phyloP scores from a whole-genome alignment of 306 rosid genomes.

The Canavalia ensiformis region DNA sequence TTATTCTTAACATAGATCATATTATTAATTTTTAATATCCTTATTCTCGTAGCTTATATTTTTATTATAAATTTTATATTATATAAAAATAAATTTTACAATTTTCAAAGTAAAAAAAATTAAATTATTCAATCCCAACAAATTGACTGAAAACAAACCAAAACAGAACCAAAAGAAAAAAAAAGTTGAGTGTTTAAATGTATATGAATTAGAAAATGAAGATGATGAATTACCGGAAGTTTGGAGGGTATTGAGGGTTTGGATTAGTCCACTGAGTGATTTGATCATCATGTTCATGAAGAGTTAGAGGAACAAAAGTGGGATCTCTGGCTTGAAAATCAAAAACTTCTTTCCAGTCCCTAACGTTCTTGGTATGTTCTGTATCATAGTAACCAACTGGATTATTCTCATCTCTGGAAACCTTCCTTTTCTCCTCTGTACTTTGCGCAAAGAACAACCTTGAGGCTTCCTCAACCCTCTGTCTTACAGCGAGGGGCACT shows the following conservation, averaged over 20 bases:
- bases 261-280: slow-evolving; percentile 57
- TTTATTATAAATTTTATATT: no score
- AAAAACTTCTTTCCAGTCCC: slow-evolving; percentile 87
- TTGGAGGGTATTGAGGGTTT: slow-evolving; percentile 64
- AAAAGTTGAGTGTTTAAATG: no score
- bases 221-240: slow-evolving; percentile 59
- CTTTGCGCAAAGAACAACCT: slow-evolving; percentile 57
- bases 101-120: no score
- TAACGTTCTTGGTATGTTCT: slow-evolving; percentile 78
- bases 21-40: no score
- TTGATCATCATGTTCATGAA: slow-evolving; percentile 50
- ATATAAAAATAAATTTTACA: no score
- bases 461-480: slow-evolving; percentile 49
- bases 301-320: slow-evolving; percentile 54
- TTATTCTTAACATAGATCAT: no score
- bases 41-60: no score
- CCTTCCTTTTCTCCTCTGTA: slow-evolving; percentile 62
- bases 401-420: slow-evolving; percentile 47
- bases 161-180: no score
- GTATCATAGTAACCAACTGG: slow-evolving; percentile 68
- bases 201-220: no score
- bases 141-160: no score
- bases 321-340: slow-evolving; percentile 61
- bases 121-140: no score
- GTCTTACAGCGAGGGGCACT: slow-evolving; percentile 50